phyloP scores from a whole-genome alignment of 139 green algal species.

The Asterochloris erici region DNA sequence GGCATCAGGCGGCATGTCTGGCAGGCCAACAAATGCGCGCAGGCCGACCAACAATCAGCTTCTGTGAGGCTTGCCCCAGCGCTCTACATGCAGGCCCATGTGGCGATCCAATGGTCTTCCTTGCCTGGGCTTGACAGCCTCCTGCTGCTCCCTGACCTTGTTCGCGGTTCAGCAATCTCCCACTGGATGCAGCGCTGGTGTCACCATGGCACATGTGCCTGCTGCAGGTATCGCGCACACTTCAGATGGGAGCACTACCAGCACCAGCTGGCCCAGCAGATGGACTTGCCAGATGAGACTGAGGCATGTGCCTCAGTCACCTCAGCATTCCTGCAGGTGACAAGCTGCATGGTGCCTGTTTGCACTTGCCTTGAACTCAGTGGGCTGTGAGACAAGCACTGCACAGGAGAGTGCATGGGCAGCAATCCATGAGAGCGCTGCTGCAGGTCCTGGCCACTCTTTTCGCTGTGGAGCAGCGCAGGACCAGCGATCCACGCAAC shows the following conservation, averaged over 20 bases:
- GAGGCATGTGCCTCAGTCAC: slow-evolving; percentile 91
- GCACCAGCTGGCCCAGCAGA: slow-evolving; percentile 29
- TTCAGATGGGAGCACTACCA: slow-evolving; percentile 88
- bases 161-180: background rate
- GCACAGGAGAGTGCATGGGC: background rate
- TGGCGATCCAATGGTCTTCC: background rate
- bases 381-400: background rate
- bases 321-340: slow-evolving; percentile 83
- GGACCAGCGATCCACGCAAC: slow-evolving; percentile 54
- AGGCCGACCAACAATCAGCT: slow-evolving; percentile 91
- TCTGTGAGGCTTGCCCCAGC: slow-evolving; percentile 55
- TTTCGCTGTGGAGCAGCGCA: slow-evolving; percentile 59
- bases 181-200: background rate
- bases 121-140: background rate
- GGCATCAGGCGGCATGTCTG: too few relatives aligned
- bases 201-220: background rate
- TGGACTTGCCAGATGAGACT: slow-evolving; percentile 68
- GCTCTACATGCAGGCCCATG: background rate
- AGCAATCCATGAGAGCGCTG: background rate
- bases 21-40: too few relatives aligned
- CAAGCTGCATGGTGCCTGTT: background rate
- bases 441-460: slow-evolving; percentile 76
- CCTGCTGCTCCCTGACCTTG: background rate
- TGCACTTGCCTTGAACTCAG: background rate
- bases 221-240: slow-evolving; percentile 34